Evolutionary conservation across 2,329 filamentous ascomycete genomes (phyloP), one percentile per base, ranked within the genome.

Genomic region (Lomentospora prolificans): DNA sequence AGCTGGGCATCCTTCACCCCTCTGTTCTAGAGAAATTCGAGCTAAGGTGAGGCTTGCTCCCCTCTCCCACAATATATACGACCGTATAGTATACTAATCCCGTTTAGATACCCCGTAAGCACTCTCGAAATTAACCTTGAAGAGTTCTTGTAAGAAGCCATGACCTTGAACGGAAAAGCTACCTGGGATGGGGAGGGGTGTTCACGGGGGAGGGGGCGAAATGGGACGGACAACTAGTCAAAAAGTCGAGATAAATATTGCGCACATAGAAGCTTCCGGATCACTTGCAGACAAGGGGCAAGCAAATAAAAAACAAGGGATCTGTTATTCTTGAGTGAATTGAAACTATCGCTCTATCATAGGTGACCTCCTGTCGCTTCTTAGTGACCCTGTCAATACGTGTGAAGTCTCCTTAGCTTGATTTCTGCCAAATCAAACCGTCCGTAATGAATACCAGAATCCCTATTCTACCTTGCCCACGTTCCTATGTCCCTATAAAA

Each of bases 91-190:
- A 55, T 22, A 36, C 30, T 17, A n/a, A n/a, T n/a, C n/a, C 25
- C 14, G 17, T 56, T 58, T 64, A 87, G 84, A 76, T 92, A 91
- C 76, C 92, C 94, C 44, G 90, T 95, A 64, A 96, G 90, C 73
- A 90, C 89, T 46, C 74, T 99, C 62, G 94, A 99, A 76, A 81
- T 99, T 68, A 96, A 97, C 72, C 81, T 97, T 30, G 92, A 97
- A 73, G 82, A 88, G 62, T 95, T 99, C 79, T 77, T 96, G 73
- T 96, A 77, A 69, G 55, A 33, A 2, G 14, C 46, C 31, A 52
- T 17, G 48, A n/a, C n/a, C n/a, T n/a, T n/a, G n/a, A n/a, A n/a
- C n/a, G n/a, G n/a, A n/a, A n/a, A n/a, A n/a, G n/a, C n/a, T n/a
- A n/a, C 50, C 51, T 48, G 55, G 17, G 56, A 19, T 39, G 58